phyloP scores from a whole-genome alignment of 257 asterid genomes.

The Solanum medicagineum region DNA sequence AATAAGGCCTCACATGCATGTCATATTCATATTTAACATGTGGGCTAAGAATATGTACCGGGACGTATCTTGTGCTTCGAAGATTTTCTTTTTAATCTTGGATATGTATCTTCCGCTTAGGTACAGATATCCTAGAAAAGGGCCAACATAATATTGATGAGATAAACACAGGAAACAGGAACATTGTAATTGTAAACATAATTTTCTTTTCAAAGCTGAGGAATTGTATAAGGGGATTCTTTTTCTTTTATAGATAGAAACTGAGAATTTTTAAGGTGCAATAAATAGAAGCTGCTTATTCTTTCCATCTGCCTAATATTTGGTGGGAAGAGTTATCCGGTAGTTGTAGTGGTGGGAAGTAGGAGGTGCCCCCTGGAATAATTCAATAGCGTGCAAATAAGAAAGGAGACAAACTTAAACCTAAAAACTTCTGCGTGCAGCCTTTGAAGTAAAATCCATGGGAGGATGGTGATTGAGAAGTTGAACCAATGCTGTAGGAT shows the following conservation, averaged over 20 bases:
- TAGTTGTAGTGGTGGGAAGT: background rate
- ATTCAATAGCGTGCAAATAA: background rate
- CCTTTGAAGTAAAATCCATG: background rate
- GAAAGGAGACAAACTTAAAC: background rate
- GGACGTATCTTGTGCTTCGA: background rate
- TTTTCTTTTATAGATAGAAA: background rate
- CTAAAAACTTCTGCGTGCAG: background rate
- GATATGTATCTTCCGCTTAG: background rate
- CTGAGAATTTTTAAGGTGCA: background rate
- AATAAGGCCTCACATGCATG: background rate
- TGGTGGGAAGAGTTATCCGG: background rate
- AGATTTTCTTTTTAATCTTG: background rate
- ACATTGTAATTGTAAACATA: background rate
- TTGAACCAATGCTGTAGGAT: background rate
- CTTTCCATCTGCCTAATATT: background rate
- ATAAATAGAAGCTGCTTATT: background rate
- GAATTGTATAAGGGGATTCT: background rate
- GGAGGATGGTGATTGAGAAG: background rate
- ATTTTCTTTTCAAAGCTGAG: background rate
- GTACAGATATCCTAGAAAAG: background rate
- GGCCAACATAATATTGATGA: background rate
- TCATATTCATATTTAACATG: background rate
- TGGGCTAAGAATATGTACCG: background rate
- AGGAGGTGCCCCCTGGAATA: background rate
- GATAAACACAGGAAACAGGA: background rate